Conservation (phyloP, 1,284 basidiomycete species). For the Waitea zeae region DNA sequence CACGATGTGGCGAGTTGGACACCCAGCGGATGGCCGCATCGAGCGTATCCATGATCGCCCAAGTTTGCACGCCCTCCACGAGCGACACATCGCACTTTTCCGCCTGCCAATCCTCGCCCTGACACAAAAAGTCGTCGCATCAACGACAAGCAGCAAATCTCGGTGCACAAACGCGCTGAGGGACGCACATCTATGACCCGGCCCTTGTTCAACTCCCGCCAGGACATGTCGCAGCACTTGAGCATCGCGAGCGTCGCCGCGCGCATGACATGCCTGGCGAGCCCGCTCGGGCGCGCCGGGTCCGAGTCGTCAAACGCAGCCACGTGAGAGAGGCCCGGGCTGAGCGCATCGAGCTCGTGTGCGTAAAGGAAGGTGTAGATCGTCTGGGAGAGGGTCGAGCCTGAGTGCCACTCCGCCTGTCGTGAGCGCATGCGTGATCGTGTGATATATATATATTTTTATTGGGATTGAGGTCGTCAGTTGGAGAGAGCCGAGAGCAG, state of each 20-base stretch:
- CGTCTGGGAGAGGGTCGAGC: constrained; percentile 73
- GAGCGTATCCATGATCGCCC: neutral
- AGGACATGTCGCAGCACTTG: constrained; percentile 73
- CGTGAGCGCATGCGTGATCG: constrained; percentile 3
- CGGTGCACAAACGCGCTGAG: neutral
- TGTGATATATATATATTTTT: no score
- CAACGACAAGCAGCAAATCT: constrained; percentile 3
- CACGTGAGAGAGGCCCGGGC: constrained; percentile 1
- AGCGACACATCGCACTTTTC: constrained; percentile 76
- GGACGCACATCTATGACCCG: constrained; percentile 51
- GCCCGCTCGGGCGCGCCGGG: constrained; percentile 28
- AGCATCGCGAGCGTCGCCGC: constrained; percentile 57
- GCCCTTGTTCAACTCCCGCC: constrained; percentile 63
- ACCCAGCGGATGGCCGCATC: neutral
- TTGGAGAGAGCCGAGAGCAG: no score
- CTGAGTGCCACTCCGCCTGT: constrained; percentile 79
- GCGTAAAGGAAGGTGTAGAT: constrained; percentile 72
- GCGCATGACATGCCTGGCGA: constrained; percentile 55
- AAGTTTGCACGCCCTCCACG: constrained; percentile 32
- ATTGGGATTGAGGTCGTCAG: no score
- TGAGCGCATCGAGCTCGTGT: constrained; percentile 32
- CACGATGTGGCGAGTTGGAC: neutral
- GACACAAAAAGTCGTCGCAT: constrained; percentile 5
- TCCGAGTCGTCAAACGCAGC: constrained; percentile 11
- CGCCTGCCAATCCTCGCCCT: constrained; percentile 79